These are phyloP conservation scores for Acmispon strigosus DNA, from an alignment of 306 rosid species.

Conservation along the genomic window DNA sequence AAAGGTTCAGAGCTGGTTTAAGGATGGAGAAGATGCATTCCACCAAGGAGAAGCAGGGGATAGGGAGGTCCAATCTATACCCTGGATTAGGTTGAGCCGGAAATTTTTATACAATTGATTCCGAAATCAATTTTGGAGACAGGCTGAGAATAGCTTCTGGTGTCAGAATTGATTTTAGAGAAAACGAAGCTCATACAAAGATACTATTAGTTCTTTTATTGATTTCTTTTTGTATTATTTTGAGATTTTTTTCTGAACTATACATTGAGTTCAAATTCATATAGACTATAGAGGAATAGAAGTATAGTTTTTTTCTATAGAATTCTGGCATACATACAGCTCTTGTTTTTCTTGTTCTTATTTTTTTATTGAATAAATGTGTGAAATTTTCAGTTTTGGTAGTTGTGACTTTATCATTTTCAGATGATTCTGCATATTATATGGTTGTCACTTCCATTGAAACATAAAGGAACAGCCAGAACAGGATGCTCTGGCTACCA, in stretches of 20 bases:
- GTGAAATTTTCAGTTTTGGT: constrained; percentile 1
- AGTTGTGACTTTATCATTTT: no score
- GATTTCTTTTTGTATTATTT: not conserved
- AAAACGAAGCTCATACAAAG: no score
- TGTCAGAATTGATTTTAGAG: no score
- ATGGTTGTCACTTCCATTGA: not conserved
- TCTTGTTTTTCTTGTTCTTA: not conserved
- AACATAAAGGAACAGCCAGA: not conserved
- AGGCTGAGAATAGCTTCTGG: no score
- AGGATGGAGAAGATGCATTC: constrained; percentile 72
- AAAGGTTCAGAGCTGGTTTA: constrained; percentile 64
- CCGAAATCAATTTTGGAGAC: no score
- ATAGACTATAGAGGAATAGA: not conserved
- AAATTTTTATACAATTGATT: no score
- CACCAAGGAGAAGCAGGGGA: constrained; percentile 33
- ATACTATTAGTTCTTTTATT: not conserved
- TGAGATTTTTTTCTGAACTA: not conserved
- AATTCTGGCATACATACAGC: not conserved
- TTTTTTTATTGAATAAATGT: not conserved
- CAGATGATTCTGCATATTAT: not conserved
- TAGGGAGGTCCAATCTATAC: constrained; percentile 47
- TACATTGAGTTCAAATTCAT: constrained; percentile 6
- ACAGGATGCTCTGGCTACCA: no score
- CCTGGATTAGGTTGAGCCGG: constrained; percentile 12
- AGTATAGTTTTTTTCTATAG: not conserved